Percentiles rank a stretch among this genome's conserved stretches.
These are phyloP conservation scores for Solanum chiquidenum DNA, from an alignment of 257 asterid species.

Conservation along the genomic window DNA sequence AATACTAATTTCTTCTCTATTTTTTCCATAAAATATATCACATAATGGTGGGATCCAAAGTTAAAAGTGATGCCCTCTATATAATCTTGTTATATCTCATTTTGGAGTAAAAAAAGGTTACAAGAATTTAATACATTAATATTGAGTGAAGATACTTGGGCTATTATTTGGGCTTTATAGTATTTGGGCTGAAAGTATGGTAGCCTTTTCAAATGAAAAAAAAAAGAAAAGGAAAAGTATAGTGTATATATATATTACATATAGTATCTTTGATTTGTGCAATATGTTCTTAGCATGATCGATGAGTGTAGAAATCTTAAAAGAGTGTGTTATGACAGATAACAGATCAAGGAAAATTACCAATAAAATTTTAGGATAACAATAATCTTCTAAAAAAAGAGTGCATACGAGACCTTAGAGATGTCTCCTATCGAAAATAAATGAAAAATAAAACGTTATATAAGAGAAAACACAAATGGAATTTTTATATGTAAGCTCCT, in stretches of 20 bases:
- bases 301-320: neutral
- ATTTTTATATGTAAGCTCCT: no score
- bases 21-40: neutral
- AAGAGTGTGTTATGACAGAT: neutral
- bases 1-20: neutral
- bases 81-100: neutral
- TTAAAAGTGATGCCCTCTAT: neutral
- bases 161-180: neutral
- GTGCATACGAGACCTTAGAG: neutral
- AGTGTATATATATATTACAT: no score
- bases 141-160: neutral
- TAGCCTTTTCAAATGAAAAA: neutral
- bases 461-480: neutral
- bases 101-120: neutral
- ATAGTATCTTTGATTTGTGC: no score
- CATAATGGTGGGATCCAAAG: neutral
- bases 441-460: neutral
- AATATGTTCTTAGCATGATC: neutral
- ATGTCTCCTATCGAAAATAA: neutral
- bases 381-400: neutral
- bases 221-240: no score
- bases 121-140: neutral
- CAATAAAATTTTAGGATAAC: neutral
- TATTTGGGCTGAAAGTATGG: neutral
- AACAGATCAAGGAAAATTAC: neutral